phyloP scores from a whole-genome alignment of 1,284 basidiomycete species.

The Malassezia arunalokei region DNA sequence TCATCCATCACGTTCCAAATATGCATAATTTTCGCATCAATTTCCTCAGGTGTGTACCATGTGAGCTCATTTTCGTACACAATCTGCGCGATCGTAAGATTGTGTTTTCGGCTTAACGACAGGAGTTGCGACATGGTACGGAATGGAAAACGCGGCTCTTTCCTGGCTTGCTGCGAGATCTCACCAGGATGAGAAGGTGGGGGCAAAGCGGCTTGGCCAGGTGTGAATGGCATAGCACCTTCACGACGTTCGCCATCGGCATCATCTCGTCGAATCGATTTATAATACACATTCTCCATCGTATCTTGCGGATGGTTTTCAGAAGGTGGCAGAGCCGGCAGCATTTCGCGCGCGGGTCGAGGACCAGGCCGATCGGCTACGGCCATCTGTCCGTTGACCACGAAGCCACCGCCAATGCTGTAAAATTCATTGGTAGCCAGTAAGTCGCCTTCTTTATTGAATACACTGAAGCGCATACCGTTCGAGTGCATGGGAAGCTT shows the following conservation, averaged over 20 bases:
- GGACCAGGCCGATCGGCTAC: constrained; percentile 13
- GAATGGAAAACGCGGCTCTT: constrained; percentile 67
- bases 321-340: neutral
- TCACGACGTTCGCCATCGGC: constrained; percentile 60
- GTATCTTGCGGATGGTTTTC: constrained; percentile 50
- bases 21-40: constrained; percentile 24
- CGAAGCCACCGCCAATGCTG: constrained; percentile 44
- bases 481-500: constrained; percentile 48
- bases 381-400: constrained; percentile 38
- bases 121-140: constrained; percentile 66
- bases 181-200: neutral
- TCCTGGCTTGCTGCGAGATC: neutral
- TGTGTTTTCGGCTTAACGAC: constrained; percentile 66
- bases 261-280: constrained; percentile 70
- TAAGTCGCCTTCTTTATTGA: constrained; percentile 65
- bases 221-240: constrained; percentile 28
- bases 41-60: constrained; percentile 31
- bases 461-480: constrained; percentile 82
- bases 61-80: constrained; percentile 82
- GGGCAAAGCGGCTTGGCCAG: neutral
- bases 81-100: constrained; percentile 56
- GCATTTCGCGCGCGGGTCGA: neutral
- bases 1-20: constrained; percentile 91
- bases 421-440: constrained; percentile 92
- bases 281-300: constrained; percentile 90